Evolutionary conservation across 176 grass and related monocot species (phyloP).

Genomic region (Eragrostis curvula): DNA sequence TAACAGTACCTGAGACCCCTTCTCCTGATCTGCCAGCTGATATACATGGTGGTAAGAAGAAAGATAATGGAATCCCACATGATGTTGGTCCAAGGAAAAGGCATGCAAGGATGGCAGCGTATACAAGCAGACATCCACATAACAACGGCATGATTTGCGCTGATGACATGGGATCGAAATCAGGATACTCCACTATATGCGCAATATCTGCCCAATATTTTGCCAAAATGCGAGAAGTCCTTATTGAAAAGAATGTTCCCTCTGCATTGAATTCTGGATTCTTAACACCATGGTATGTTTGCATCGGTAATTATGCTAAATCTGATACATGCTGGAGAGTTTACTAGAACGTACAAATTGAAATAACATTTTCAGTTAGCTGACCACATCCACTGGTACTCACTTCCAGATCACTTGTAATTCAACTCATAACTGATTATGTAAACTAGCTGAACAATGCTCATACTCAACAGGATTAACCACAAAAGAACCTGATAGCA

Average conservation of each 20-base stretch:
- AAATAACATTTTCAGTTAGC: not conserved
- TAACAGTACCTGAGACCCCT: slow-evolving; percentile 96
- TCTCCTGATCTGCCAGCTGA: slow-evolving; percentile 90
- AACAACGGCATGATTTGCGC: slow-evolving; percentile 55
- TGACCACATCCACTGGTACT: not conserved
- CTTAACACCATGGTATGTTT: slow-evolving; percentile 89
- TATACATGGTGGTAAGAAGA: slow-evolving; percentile 76
- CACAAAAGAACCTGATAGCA: not conserved
- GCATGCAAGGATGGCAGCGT: slow-evolving; percentile 69
- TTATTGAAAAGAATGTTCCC: slow-evolving; percentile 88
- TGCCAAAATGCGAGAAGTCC: slow-evolving; percentile 85
- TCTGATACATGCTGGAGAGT: slow-evolving; percentile 26
- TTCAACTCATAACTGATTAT: not conserved
- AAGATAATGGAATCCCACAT: slow-evolving; percentile 74
- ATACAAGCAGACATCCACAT: slow-evolving; percentile 67
- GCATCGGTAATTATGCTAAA: slow-evolving; percentile 14
- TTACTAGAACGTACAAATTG: slow-evolving; percentile 8
- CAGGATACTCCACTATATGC: slow-evolving; percentile 84
- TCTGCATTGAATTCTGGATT: slow-evolving; percentile 94
- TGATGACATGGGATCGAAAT: slow-evolving; percentile 68
- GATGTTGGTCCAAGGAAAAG: slow-evolving; percentile 80
- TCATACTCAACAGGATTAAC: not conserved
- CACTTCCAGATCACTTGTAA: not conserved
- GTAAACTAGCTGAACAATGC: not conserved
- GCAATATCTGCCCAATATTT: slow-evolving; percentile 89